Evolutionary conservation across 352 stramenopile species (phyloP).

Genomic region (Elongisporangium anandrum): DNA sequence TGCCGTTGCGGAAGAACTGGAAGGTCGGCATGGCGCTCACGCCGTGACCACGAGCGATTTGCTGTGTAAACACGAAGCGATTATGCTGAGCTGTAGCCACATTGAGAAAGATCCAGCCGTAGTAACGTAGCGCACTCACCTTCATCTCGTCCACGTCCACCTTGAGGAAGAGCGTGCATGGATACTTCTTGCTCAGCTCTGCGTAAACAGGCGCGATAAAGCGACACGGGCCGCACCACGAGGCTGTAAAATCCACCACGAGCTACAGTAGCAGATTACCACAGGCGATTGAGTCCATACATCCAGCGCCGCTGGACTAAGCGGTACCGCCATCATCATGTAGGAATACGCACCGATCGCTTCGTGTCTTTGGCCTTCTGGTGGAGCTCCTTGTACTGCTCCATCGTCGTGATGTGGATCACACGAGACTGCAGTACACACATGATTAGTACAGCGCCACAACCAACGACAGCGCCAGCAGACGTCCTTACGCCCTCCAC

Average conservation of each 20-base stretch:
- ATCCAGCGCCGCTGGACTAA: neutral
- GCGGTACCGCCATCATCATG: neutral
- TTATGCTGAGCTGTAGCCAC: neutral
- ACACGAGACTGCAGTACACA: conserved; percentile 42
- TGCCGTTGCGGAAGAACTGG: conserved; percentile 90
- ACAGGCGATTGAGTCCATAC: neutral
- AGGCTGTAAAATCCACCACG: conserved; percentile 86
- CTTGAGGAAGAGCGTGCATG: conserved; percentile 84
- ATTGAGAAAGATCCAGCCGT: conserved; percentile 4
- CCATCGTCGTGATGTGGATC: conserved; percentile 59
- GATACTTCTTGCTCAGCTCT: conserved; percentile 81
- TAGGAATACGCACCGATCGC: conserved; percentile 28
- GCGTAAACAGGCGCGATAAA: conserved; percentile 83
- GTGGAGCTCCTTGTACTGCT: conserved; percentile 76
- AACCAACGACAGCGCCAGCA: neutral
- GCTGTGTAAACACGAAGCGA: conserved; percentile 9
- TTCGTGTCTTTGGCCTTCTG: conserved; percentile 63
- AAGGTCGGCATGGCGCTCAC: conserved; percentile 95
- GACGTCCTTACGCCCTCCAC: conserved; percentile 31
- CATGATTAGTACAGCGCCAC: neutral
- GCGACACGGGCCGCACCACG: conserved; percentile 87
- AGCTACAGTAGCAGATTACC: conserved; percentile 25
- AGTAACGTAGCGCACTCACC: conserved; percentile 8
- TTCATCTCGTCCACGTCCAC: conserved; percentile 87
- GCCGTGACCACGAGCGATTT: conserved; percentile 58